Base-by-base conservation (phyloP, 2,329 filamentous ascomycete genomes). In the Trichoderma citrinoviride region DNA sequence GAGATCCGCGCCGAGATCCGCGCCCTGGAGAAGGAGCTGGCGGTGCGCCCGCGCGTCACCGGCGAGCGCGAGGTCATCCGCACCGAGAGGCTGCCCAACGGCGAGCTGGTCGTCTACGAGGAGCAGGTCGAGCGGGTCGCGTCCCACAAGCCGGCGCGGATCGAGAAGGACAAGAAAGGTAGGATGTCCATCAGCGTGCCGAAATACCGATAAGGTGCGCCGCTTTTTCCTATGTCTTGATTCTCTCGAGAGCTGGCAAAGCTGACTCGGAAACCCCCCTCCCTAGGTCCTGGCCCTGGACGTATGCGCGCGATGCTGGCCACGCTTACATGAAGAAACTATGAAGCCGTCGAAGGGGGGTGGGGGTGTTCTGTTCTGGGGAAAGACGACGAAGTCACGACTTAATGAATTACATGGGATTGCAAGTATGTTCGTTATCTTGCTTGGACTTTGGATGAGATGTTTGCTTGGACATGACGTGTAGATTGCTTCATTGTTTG, bases 141-240 rank as follows among this genome's bases (percentile, higher is more conserved):
- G 68, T 79, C 80, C 55, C 79, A 79, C 73, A 83, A 80, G 74
- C 85, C 85, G 61, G 81, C 90, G 68, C 83, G 90, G 71, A 87
- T 97, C 72, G 90, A 92, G 80, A 92, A 90, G 83, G 92, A 97
- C 80, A 90, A 90, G 83, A 95, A 91, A 93, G 93, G 93, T 96
- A 95, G 89, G 90, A 88, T 95, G 87, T 87, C 88, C 82, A 88
- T 93, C 81, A 91, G 90, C 81, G 85, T 91, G 78, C 90, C 90
- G 74, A 87, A 88, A 80, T 84, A 87, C 78, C 85, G 81, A 78
- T 84, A 82, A 83, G 80, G 81, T 83, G 79, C 76, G 82, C 76
- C 71, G 72, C 57, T 50, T 40, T 40, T 29, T 37, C 7, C 4
- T n/a, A 40, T 44, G 61, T 53, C 63, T 61, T 66, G 47, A 60